Base-by-base conservation (phyloP, 2,329 filamentous ascomycete genomes). In the Clarireedia hainanense region DNA sequence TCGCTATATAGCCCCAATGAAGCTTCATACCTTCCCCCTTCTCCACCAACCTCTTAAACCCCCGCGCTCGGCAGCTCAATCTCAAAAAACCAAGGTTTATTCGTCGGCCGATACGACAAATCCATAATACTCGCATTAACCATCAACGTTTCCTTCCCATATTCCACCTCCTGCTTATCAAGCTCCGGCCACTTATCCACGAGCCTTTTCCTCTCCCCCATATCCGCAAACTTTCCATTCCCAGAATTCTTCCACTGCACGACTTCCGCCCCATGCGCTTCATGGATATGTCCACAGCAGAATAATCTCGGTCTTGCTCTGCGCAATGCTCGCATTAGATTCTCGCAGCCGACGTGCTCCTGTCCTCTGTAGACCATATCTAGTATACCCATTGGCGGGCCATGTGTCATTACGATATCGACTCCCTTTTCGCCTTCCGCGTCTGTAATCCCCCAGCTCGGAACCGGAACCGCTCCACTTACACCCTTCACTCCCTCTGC, bases 211-310 rank as follows among this genome's bases (percentile, higher is more conserved):
- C 3, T 47, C 5, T 23, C 17, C 2, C 7, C 14, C 4, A 49
- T 4, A 2, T 30, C 27, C 27, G 27, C 27, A 30, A 30, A 30
- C 27, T 30, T 34, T 10, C 15, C 30, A 4, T 34, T 27, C 14
- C 40, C 36, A 30, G 4, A 2, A 27, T 26, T 40, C 80, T 71
- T 68, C 83, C 81, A 86, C 0, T 69, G 68, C 0, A 80, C 74
- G 2, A 80, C 59, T 52, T 76, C 76, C 0, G 73, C 76, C 2
- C 83, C 83, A 79, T 80, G 85, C 0, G 72, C 75, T 60, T 81
- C 77, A 62, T 83, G 80, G 17, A 84, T 83, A 68, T 85, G 81
- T 0, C 82, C 81, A 63, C 84, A 86, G 59, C 79, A 79, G 64
- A 84, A 79, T n/a, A 85, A 50, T 3, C 69, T 66, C 0, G 83